Evolutionary conservation across 2,329 filamentous ascomycete species (phyloP).

Genomic region (Beauveria scarabaeidicola): DNA sequence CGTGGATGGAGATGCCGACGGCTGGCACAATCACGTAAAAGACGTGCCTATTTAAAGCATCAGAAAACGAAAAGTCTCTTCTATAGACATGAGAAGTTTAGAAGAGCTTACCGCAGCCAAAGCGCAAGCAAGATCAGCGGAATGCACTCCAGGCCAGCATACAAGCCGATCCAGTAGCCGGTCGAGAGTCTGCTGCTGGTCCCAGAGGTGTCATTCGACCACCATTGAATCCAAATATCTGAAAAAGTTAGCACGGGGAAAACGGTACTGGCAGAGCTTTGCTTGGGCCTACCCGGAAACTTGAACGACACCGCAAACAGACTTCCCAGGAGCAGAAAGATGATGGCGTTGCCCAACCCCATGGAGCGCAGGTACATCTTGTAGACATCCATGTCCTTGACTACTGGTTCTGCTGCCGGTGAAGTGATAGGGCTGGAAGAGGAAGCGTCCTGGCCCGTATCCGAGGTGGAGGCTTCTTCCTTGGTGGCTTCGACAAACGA

Average conservation of each 20-base stretch:
- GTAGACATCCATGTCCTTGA: conserved; percentile 1
- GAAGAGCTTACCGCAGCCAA: not conserved
- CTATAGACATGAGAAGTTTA: too few species aligned
- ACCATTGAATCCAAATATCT: conserved; percentile 7
- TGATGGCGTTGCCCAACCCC: not conserved
- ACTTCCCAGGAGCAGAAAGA: not conserved
- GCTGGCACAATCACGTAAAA: not conserved
- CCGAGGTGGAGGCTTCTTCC: not conserved
- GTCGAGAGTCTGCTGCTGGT: not conserved
- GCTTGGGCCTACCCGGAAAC: not conserved
- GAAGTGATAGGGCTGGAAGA: not conserved
- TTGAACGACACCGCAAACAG: not conserved
- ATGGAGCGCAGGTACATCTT: not conserved
- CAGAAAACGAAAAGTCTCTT: not conserved
- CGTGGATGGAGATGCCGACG: not conserved
- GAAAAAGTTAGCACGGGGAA: not conserved
- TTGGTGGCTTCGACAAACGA: not conserved
- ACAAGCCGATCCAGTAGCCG: not conserved
- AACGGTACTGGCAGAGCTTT: too few species aligned
- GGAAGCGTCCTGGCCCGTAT: not conserved
- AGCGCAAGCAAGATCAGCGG: not conserved
- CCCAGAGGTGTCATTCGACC: not conserved
- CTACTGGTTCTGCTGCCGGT: not conserved
- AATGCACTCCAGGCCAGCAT: not conserved
- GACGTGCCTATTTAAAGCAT: not conserved